A percentile compares a stretch with the other conserved stretches of the same genome.
phyloP scores from a whole-genome alignment of 2,329 filamentous ascomycete species.

The Cladosporium oxysporum region DNA sequence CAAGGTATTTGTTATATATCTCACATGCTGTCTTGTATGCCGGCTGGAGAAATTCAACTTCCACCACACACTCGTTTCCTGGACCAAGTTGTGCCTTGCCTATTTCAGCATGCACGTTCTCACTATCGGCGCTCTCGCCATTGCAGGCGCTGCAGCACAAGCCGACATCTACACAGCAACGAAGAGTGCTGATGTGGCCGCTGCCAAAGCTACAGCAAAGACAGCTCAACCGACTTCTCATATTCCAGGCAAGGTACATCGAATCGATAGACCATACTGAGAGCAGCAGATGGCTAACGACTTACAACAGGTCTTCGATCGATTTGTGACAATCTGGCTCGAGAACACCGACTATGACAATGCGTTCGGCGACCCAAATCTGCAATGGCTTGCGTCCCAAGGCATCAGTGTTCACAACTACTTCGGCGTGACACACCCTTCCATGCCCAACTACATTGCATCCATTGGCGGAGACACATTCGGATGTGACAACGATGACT shows the following conservation, averaged over 20 bases:
- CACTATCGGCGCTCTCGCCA: constrained; percentile 30
- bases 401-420: constrained; percentile 57
- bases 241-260: constrained; percentile 60
- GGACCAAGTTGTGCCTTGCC: background rate
- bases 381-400: constrained; percentile 59
- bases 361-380: constrained; percentile 63
- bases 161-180: constrained; percentile 52
- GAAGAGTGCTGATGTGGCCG: constrained; percentile 52
- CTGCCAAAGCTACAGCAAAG: constrained; percentile 61
- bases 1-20: constrained; percentile 3
- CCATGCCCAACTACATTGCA: constrained; percentile 75
- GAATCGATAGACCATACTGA: background rate
- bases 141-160: constrained; percentile 34
- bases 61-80: background rate
- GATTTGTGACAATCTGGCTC: constrained; percentile 72
- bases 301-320: constrained; percentile 60
- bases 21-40: background rate
- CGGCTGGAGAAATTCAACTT: background rate
- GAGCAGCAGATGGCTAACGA: background rate
- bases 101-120: constrained; percentile 22
- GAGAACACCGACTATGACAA: constrained; percentile 73
- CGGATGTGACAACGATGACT: constrained; percentile 68
- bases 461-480: constrained; percentile 71
- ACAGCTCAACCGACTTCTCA: constrained; percentile 62
- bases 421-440: constrained; percentile 58